Evolutionary conservation across 1,284 basidiomycete genomes (phyloP), one percentile per base, ranked within the genome.

Genomic region (Kwoniella shivajii): DNA sequence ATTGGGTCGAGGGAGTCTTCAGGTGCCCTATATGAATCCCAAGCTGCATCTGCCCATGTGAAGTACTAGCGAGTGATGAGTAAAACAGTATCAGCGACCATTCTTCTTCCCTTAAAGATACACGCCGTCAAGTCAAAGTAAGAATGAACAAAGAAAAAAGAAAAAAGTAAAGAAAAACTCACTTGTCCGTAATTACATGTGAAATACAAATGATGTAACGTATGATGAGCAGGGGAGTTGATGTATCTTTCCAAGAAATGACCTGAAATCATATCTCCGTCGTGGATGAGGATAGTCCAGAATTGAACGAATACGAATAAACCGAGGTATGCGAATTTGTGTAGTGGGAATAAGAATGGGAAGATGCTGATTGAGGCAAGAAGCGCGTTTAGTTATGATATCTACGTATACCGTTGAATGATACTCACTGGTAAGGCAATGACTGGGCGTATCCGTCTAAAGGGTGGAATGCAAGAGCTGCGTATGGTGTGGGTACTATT

Each of bases 201-300:
- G 78, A 96, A 97, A 80, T 94, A 93, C 36, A 97, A 79, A 73
- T 97, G 95, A 75, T 98, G 94, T 42, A 98, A 82, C 0, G 94
- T 98, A 78, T 99, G 95, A 72, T 99, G 95, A 4, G 95, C 92
- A 3, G 95, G 96, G 13, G 93, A 92, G 78, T 99, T 99, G 80
- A 99, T 95, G 75, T 79, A 70, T 51, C 83, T 86, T 78, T 98
- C 95, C 2, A 96, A 82, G 6, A 87, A 82, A 73, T 92, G 88
- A n/a, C 89, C 93, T 44, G 90, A 90, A 74, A 98, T 87, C 93
- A 99, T 98, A 81, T 99, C 96, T n/a, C 91, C 94, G 78, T 99
- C 95, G 77, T 99, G 95, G 68, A 99, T 99, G 61, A 95, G 83
- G 76, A 97, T 93, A 56, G 81, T 87, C 93, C 93, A 96, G 71